Percentiles rank a stretch among this genome's conserved stretches.
Conservation (phyloP, 306 rosid species). For the Prunus kanzakura region DNA sequence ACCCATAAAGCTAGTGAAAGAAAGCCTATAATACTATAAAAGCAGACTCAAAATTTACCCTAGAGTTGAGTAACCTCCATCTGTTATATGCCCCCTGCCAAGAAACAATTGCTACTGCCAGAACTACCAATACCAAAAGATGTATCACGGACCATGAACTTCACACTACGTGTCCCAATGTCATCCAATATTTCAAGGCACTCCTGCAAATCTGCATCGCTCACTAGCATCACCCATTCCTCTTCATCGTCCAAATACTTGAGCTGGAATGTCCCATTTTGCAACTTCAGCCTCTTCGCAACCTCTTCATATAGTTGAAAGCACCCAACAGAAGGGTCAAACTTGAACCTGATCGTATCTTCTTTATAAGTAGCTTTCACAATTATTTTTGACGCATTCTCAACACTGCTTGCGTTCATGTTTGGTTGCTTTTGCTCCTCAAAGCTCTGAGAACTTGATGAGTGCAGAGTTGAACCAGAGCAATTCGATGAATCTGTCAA, state of each 20-base stretch:
- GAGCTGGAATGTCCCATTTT: slow-evolving; percentile 65
- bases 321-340: slow-evolving; percentile 53
- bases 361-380: slow-evolving; percentile 76
- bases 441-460: slow-evolving; percentile 60
- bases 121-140: slow-evolving; percentile 49
- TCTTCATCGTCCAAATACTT: slow-evolving; percentile 80
- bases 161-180: slow-evolving; percentile 42
- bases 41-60: slow-evolving; percentile 1
- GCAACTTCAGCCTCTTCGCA: slow-evolving; percentile 63
- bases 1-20: background rate
- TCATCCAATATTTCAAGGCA: slow-evolving; percentile 73
- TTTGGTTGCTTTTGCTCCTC: slow-evolving; percentile 45
- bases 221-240: slow-evolving; percentile 84
- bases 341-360: slow-evolving; percentile 74
- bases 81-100: slow-evolving; percentile 38
- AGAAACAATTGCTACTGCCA: slow-evolving; percentile 53
- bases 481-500: slow-evolving; percentile 59
- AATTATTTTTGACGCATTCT: slow-evolving; percentile 41
- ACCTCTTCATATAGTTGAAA: slow-evolving; percentile 69
- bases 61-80: slow-evolving; percentile 12
- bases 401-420: slow-evolving; percentile 34
- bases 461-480: slow-evolving; percentile 45
- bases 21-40: background rate
- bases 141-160: slow-evolving; percentile 68
- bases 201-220: slow-evolving; percentile 66